These are phyloP conservation scores for Colletotrichum orbiculare DNA, from an alignment of 2,329 filamentous ascomycete genomes.

Conservation along the genomic window DNA sequence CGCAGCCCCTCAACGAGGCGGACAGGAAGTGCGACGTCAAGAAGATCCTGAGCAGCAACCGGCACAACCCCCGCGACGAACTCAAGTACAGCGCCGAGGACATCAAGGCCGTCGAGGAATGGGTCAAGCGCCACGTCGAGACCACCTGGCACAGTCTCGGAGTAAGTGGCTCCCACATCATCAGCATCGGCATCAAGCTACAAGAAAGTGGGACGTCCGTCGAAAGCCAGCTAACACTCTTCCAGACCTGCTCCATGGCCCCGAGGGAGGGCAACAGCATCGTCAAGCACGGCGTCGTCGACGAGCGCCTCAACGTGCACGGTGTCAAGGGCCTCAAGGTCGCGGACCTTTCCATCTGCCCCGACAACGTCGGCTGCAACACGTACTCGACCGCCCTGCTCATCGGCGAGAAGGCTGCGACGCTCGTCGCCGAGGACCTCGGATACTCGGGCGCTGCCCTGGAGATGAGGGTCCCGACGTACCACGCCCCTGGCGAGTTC, in stretches of 20 bases:
- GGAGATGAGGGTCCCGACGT: constrained; percentile 79
- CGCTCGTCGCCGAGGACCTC: constrained; percentile 77
- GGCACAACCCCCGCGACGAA: constrained; percentile 68
- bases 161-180: constrained; percentile 47
- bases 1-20: constrained; percentile 64
- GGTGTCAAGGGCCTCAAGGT: constrained; percentile 83
- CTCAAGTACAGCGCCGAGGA: constrained; percentile 74
- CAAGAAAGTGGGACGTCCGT: too few species aligned
- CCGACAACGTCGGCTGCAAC: constrained; percentile 81
- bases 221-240: background rate
- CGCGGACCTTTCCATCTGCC: constrained; percentile 80
- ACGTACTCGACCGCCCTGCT: constrained; percentile 77
- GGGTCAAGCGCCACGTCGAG: constrained; percentile 78
- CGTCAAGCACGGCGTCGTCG: constrained; percentile 82
- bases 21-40: constrained; percentile 59
- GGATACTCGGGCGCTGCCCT: constrained; percentile 78
- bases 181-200: too few species aligned
- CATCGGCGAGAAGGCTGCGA: constrained; percentile 80
- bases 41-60: constrained; percentile 71
- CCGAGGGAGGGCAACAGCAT: constrained; percentile 81
- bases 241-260: constrained; percentile 78
- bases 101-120: constrained; percentile 75
- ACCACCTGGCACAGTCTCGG: constrained; percentile 77
- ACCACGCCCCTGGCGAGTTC: constrained; percentile 66
- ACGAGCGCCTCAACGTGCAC: constrained; percentile 82